Percentiles rank a stretch among this genome's conserved stretches.
Evolutionary conservation across 2,329 filamentous ascomycete species (phyloP).

Genomic region (Fusarium sp.): DNA sequence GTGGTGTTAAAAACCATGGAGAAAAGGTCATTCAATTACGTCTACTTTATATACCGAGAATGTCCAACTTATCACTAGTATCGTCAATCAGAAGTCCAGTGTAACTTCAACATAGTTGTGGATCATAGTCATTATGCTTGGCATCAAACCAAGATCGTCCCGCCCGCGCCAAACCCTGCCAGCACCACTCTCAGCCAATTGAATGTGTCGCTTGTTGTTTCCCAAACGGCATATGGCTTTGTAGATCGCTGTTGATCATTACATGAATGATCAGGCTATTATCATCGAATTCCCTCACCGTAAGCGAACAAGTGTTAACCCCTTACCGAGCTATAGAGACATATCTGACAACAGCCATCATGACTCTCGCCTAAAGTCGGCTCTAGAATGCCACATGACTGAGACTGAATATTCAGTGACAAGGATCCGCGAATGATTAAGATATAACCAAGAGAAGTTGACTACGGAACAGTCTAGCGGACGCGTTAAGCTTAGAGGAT

Average conservation of each 20-base stretch:
- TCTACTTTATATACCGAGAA: background rate
- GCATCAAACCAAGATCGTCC: background rate
- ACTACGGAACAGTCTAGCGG: accelerated
- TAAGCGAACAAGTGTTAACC: background rate
- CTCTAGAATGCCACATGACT: background rate
- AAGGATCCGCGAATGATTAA: accelerated
- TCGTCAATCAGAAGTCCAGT: background rate
- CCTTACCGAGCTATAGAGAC: background rate
- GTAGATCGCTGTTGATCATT: background rate
- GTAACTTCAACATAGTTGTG: background rate
- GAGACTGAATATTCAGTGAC: accelerated
- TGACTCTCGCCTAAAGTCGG: background rate
- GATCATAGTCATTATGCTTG: background rate
- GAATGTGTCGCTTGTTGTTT: background rate
- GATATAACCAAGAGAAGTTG: accelerated
- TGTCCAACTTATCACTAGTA: too few species aligned
- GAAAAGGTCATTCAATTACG: background rate
- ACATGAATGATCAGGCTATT: too few species aligned
- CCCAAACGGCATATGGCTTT: background rate
- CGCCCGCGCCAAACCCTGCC: too few species aligned
- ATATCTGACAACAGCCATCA: accelerated
- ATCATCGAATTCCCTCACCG: background rate
- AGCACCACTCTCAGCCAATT: background rate
- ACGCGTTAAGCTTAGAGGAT: background rate
- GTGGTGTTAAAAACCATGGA: background rate